These are phyloP conservation scores for Xylaria intraflava DNA, from an alignment of 495 filamentous ascomycete genomes.

Conservation along the genomic window DNA sequence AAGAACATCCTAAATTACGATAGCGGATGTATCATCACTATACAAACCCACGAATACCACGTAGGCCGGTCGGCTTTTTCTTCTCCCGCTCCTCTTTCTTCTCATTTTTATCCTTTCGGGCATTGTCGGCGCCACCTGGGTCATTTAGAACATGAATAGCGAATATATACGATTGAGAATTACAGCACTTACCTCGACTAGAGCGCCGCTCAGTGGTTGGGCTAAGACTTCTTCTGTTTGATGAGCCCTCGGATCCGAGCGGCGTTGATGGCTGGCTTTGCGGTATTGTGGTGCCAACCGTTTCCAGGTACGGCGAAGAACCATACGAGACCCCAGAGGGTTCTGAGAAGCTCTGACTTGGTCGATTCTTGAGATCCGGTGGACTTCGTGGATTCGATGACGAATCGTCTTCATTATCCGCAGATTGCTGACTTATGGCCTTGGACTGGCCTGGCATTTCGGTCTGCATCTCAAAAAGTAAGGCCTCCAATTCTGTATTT, in stretches of 20 bases:
- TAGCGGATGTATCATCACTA: background rate
- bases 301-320: conserved; percentile 31
- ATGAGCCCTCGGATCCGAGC: conserved; percentile 17
- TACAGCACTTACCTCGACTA: conserved; percentile 34
- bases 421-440: background rate
- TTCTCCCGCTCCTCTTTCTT: conserved; percentile 45
- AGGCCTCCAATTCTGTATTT: conserved; percentile 32
- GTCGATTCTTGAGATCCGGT: conserved; percentile 15
- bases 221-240: conserved; percentile 36
- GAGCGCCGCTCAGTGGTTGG: conserved; percentile 39
- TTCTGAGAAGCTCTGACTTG: conserved; percentile 30
- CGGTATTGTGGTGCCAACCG: conserved; percentile 8
- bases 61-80: conserved; percentile 45
- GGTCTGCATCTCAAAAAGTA: conserved; percentile 30
- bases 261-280: conserved; percentile 25
- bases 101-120: conserved; percentile 46
- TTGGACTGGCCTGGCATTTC: conserved; percentile 17
- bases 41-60: conserved; percentile 42
- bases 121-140: conserved; percentile 51
- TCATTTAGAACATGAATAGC: conserved; percentile 22
- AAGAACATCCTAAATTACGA: background rate
- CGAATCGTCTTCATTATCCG: conserved; percentile 14
- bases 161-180: background rate
- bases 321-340: conserved; percentile 29
- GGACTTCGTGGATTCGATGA: conserved; percentile 20